These are phyloP conservation scores for Glebionis coronaria DNA, from an alignment of 129 eudicot genomes.

Conservation along the genomic window DNA sequence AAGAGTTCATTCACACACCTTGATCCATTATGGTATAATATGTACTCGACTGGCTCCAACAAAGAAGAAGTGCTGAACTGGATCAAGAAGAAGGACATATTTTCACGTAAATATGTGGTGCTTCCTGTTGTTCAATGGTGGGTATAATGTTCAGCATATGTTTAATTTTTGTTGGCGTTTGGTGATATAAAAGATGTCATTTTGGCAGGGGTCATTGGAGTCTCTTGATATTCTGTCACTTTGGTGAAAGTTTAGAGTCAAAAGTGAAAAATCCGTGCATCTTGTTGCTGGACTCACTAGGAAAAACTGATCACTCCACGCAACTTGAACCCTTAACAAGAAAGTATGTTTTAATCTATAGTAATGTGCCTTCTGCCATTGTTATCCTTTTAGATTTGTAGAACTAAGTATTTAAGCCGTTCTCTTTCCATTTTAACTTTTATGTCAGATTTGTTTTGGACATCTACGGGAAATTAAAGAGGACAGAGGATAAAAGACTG, in stretches of 20 bases:
- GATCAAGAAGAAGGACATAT: conserved; percentile 52
- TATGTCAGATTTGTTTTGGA: conserved; percentile 54
- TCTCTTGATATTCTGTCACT: conserved; percentile 69
- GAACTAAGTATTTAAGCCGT: neutral
- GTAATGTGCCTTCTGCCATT: neutral
- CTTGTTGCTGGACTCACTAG: conserved; percentile 70
- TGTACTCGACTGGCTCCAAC: conserved; percentile 31
- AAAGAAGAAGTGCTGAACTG: conserved; percentile 52
- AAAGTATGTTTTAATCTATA: conserved; percentile 37
- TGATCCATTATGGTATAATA: conserved; percentile 56
- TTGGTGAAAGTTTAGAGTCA: conserved; percentile 51
- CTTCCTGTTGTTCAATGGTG: conserved; percentile 72
- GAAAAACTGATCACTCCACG: conserved; percentile 38
- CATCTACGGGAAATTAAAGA: conserved; percentile 39
- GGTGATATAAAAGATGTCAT: conserved; percentile 18
- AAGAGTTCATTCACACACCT: conserved; percentile 40
- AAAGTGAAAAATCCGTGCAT: conserved; percentile 56
- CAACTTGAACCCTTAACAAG: conserved; percentile 54
- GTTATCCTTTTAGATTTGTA: neutral
- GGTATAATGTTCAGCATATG: conserved; percentile 15
- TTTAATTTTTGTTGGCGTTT: neutral
- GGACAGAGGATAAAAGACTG: conserved; percentile 29
- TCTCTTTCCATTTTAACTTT: neutral
- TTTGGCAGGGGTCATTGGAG: conserved; percentile 70
- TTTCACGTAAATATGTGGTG: conserved; percentile 61